Conservation (phyloP, 345 rosid species). For the Hirschfeldia incana region DNA sequence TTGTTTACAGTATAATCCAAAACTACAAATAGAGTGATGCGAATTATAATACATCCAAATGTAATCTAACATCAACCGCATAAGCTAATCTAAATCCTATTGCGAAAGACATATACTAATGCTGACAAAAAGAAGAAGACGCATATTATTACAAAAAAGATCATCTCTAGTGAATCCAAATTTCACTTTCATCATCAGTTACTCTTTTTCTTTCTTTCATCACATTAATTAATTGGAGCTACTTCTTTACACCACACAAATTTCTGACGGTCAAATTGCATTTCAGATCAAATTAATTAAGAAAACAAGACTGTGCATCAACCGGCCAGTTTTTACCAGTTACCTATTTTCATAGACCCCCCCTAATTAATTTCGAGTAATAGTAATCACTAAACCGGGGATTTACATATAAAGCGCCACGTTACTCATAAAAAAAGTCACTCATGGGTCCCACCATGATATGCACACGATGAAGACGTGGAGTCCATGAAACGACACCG, state of each 20-base stretch:
- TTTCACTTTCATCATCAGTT: not conserved
- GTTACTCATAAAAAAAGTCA: not conserved
- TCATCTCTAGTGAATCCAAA: not conserved
- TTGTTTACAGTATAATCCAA: not conserved
- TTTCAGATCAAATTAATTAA: not conserved
- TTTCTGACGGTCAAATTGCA: not conserved
- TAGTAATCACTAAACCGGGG: not conserved
- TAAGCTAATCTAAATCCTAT: not conserved
- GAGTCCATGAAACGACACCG: constrained; percentile 25
- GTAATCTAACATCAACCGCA: not conserved
- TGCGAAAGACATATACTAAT: not conserved
- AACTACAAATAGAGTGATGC: not conserved
- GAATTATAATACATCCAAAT: not conserved
- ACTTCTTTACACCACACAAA: not conserved
- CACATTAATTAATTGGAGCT: not conserved
- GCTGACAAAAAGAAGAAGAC: too few species aligned
- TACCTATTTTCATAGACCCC: not conserved
- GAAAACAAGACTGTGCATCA: too few species aligned
- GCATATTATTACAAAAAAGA: too few species aligned
- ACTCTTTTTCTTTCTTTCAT: too few species aligned
- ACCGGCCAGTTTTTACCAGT: too few species aligned
- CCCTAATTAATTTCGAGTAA: not conserved
- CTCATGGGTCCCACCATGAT: constrained; percentile 16
- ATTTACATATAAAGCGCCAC: not conserved
- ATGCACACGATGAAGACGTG: constrained; percentile 26